A percentile compares a stretch with the other conserved stretches of the same genome.
phyloP scores from a whole-genome alignment of 768 basidiomycete species.

The Sarcodon sp. region DNA sequence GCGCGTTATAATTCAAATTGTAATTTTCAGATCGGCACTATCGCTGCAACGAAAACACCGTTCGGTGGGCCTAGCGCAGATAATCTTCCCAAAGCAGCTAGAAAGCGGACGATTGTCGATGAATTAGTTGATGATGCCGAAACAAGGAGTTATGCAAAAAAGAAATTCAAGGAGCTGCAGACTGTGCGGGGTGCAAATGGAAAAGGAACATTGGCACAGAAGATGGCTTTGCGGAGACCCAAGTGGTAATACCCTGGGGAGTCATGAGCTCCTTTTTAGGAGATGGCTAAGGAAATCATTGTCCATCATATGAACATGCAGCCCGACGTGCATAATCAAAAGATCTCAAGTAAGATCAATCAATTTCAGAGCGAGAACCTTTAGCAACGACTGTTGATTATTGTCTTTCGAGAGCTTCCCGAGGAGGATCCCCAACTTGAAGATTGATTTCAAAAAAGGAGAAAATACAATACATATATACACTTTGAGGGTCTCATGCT shows the following conservation, averaged over 20 bases:
- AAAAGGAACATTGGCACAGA: conserved; percentile 53
- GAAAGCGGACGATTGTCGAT: conserved; percentile 79
- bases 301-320: no score
- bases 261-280: neutral
- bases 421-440: no score
- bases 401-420: no score
- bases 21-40: conserved; percentile 56
- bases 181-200: conserved; percentile 54
- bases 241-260: conserved; percentile 43
- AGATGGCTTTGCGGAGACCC: conserved; percentile 43
- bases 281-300: no score
- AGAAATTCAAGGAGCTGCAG: conserved; percentile 78
- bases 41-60: conserved; percentile 56
- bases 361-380: no score
- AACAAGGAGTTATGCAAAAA: conserved; percentile 79
- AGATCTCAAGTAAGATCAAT: no score
- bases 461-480: no score
- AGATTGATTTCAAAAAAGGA: no score
- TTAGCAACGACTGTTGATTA: no score
- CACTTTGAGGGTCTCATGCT: no score
- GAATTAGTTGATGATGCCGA: conserved; percentile 85
- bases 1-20: conserved; percentile 1
- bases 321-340: no score
- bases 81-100: conserved; percentile 53
- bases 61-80: conserved; percentile 60